These are phyloP conservation scores for Coemansia sp. DNA, from an alignment of 371 early-diverging fungal genomes.

Conservation along the genomic window DNA sequence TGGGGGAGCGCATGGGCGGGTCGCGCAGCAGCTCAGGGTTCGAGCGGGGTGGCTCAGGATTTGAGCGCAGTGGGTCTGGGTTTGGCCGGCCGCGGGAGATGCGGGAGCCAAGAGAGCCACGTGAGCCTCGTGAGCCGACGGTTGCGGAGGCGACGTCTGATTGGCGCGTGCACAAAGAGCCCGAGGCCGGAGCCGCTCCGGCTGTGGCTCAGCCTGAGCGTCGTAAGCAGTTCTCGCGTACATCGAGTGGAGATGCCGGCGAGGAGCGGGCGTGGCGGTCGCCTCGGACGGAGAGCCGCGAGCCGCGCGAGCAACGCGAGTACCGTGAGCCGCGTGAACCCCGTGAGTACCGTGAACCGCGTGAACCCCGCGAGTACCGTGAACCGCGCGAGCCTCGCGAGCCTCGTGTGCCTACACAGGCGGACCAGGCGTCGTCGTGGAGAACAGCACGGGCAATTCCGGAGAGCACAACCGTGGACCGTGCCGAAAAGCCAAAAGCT, in stretches of 20 bases:
- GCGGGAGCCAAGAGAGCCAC: conserved; percentile 22
- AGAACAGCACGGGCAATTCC: conserved; percentile 11
- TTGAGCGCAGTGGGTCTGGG: conserved; percentile 10
- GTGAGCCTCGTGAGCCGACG: conserved; percentile 26
- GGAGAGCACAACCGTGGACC: not conserved
- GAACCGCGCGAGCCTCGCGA: conserved; percentile 8
- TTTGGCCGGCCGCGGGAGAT: conserved; percentile 19
- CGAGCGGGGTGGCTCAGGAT: conserved; percentile 19
- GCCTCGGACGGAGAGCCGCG: conserved; percentile 5
- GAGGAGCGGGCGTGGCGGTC: conserved; percentile 18
- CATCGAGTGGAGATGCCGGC: conserved; percentile 15
- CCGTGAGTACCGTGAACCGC: conserved; percentile 7
- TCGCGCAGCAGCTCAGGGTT: conserved; percentile 38
- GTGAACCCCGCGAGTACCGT: conserved; percentile 2
- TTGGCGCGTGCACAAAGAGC: conserved; percentile 40
- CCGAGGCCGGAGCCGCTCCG: conserved; percentile 10
- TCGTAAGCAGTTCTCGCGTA: conserved; percentile 27
- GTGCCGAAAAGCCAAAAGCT: not conserved
- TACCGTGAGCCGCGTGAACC: conserved; percentile 4
- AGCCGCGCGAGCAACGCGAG: conserved; percentile 1
- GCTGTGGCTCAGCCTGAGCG: not conserved
- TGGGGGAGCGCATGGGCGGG: conserved; percentile 6
- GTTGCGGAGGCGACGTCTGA: conserved; percentile 27
- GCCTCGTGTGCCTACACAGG: conserved; percentile 18
- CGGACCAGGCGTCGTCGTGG: conserved; percentile 30